phyloP scores from a whole-genome alignment of 495 filamentous ascomycete genomes.

The Xylaria venustula region DNA sequence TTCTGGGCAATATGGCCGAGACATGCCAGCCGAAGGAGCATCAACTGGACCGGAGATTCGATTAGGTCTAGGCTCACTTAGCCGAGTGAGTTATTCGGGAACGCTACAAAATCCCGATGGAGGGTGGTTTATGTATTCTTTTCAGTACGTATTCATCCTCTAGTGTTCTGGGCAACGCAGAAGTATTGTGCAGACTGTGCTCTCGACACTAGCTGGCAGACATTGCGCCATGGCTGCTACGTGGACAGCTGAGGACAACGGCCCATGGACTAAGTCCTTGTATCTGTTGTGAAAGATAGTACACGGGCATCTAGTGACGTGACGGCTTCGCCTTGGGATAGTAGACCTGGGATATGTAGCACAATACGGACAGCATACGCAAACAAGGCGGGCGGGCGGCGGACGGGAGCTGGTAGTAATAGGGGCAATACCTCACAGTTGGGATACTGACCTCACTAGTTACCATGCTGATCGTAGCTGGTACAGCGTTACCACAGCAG shows the following conservation, averaged over 20 bases:
- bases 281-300: not conserved
- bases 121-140: not conserved
- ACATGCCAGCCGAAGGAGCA: not conserved
- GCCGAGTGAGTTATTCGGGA: not conserved
- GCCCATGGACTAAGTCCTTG: not conserved
- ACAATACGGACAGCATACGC: not conserved
- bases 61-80: not conserved
- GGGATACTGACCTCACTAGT: not conserved
- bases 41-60: not conserved
- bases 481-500: not conserved
- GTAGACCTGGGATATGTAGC: not conserved
- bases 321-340: not conserved
- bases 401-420: not conserved
- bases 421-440: not conserved
- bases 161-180: not conserved
- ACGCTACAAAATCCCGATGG: not conserved
- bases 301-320: not conserved
- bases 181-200: not conserved
- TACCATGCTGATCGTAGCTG: not conserved
- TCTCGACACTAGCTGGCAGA: not conserved
- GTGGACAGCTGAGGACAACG: not conserved
- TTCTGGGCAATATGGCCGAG: conserved; percentile 6
- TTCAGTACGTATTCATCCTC: not conserved
- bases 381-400: not conserved
- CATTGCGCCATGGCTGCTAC: not conserved